phyloP scores from a whole-genome alignment of 345 rosid species.

The Sapria himalayana region DNA sequence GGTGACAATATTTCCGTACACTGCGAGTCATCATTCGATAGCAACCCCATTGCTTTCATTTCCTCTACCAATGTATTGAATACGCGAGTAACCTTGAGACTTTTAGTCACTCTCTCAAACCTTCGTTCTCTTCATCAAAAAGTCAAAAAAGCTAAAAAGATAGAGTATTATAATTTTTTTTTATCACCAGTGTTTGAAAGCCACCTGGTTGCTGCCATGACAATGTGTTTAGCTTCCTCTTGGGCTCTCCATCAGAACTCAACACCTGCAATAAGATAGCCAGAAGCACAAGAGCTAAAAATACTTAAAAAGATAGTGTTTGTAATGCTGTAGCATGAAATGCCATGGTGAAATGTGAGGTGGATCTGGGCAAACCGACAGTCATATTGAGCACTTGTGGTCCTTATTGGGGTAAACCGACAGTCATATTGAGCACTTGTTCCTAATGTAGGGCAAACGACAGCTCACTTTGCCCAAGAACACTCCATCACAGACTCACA shows the following conservation, averaged over 20 bases:
- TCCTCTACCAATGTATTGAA: constrained; percentile 69
- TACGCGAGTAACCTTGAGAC: constrained; percentile 57
- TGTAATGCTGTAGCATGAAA: no score
- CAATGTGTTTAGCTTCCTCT: constrained; percentile 55
- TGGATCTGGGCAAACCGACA: no score
- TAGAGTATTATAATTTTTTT: not conserved
- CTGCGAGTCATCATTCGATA: constrained; percentile 27
- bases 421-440: no score
- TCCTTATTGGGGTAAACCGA: no score
- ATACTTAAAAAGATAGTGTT: not conserved
- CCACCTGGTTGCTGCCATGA: constrained; percentile 80
- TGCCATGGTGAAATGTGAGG: no score
- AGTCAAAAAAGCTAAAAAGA: not conserved
- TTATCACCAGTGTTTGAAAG: not conserved
- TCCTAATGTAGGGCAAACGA: no score
- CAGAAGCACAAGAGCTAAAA: not conserved
- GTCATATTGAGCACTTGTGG: no score
- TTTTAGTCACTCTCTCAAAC: constrained; percentile 60
- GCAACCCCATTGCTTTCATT: constrained; percentile 64
- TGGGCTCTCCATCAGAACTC: constrained; percentile 42
- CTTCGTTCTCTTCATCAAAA: constrained; percentile 41
- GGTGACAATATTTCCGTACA: constrained; percentile 86
- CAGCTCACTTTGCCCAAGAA: no score
- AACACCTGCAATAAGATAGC: constrained; percentile 25
- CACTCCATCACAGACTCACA: no score